phyloP scores from a whole-genome alignment of 495 filamentous ascomycete genomes.

The Trichocladium uniseriatum region DNA sequence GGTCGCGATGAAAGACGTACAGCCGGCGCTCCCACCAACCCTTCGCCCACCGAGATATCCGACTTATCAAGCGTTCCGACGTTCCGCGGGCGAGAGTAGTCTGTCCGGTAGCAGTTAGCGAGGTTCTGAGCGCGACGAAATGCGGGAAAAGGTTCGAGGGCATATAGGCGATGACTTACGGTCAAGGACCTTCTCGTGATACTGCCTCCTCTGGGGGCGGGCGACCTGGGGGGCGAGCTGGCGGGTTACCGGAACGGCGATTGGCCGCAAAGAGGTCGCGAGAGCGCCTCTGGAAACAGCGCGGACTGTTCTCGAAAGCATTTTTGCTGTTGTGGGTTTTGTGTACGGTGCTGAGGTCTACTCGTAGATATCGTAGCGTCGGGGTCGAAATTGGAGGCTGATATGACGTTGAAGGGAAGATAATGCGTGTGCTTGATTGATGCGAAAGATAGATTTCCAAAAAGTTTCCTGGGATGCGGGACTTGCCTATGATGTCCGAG shows the following conservation, averaged over 20 bases:
- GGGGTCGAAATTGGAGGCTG: not conserved
- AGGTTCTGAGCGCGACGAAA: not conserved
- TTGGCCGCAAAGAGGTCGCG: conserved; percentile 16
- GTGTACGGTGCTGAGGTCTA: not conserved
- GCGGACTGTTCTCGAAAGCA: conserved; percentile 31
- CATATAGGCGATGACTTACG: conserved; percentile 16
- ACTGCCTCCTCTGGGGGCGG: conserved; percentile 37
- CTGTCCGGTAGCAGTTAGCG: conserved; percentile 23
- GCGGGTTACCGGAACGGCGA: conserved; percentile 25
- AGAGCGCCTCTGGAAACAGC: conserved; percentile 21
- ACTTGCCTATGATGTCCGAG: conserved; percentile 27
- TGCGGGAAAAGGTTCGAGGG: no score
- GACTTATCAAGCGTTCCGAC: conserved; percentile 87
- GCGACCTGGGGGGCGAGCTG: conserved; percentile 29
- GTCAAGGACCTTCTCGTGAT: conserved; percentile 68
- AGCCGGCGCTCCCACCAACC: conserved; percentile 90
- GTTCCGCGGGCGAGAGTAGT: conserved; percentile 89
- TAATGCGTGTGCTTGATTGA: not conserved
- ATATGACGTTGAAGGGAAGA: conserved; percentile 3
- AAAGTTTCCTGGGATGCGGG: conserved; percentile 25
- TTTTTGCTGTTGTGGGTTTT: conserved; percentile 12
- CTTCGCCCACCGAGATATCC: conserved; percentile 85
- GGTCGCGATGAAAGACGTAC: conserved; percentile 22
- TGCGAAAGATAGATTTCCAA: conserved; percentile 1
- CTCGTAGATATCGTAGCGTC: not conserved